These are phyloP conservation scores for Ensete ventricosum DNA, from an alignment of 176 grass and related monocot genomes.

Conservation along the genomic window DNA sequence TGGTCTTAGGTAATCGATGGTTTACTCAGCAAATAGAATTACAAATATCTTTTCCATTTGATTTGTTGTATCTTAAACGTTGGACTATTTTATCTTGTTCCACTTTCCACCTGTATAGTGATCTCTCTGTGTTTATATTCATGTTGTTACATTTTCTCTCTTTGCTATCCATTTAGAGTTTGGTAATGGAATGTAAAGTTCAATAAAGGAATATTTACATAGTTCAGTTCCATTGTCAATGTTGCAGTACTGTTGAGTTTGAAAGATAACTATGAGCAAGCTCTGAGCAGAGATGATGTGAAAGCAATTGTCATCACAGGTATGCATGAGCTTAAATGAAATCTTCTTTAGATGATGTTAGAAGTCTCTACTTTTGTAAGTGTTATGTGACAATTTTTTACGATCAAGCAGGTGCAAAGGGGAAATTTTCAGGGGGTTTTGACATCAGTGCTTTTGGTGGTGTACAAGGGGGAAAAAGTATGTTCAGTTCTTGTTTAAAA, in stretches of 20 bases:
- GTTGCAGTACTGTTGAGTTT: slow-evolving; percentile 55
- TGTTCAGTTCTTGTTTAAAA: slow-evolving; percentile 4
- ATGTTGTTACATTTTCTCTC: background rate
- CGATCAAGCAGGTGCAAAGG: slow-evolving; percentile 52
- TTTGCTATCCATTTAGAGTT: background rate
- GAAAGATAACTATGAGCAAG: slow-evolving; percentile 74
- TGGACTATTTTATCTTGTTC: background rate
- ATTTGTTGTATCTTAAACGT: background rate
- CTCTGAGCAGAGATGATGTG: slow-evolving; percentile 71
- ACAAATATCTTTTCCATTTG: background rate
- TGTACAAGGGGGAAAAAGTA: slow-evolving; percentile 65
- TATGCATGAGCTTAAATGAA: slow-evolving; percentile 12
- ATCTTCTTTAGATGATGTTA: background rate
- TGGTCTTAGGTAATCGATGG: background rate
- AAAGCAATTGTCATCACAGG: slow-evolving; percentile 89
- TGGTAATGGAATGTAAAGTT: background rate
- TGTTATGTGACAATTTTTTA: background rate
- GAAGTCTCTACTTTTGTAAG: background rate
- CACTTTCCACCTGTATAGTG: background rate
- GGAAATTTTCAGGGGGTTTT: slow-evolving; percentile 89
- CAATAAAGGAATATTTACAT: background rate
- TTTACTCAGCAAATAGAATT: background rate
- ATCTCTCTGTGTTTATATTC: background rate
- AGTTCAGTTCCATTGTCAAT: background rate
- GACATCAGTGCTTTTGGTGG: slow-evolving; percentile 72